Percentiles rank a stretch among this genome's conserved stretches.
These are phyloP conservation scores for Colletotrichum magnum DNA, from an alignment of 2,329 filamentous ascomycete genomes.

Conservation along the genomic window DNA sequence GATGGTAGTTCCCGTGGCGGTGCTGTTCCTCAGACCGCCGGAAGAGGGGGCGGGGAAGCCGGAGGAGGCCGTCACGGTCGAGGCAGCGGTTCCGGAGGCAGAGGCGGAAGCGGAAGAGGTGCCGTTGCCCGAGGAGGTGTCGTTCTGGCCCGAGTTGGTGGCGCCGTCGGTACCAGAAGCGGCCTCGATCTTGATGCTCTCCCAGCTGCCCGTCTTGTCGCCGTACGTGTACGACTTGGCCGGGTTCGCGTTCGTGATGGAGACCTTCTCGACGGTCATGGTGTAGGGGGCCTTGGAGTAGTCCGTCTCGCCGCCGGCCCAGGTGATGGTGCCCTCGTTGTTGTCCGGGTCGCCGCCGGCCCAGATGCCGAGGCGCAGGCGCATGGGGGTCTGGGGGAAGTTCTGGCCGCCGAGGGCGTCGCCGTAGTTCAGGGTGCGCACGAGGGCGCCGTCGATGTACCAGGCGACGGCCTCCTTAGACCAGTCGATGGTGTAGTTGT, in stretches of 20 bases:
- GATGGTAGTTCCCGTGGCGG: conserved; percentile 14
- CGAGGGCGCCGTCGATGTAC: conserved; percentile 69
- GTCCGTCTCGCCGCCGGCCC: conserved; percentile 65
- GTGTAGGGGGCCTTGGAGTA: conserved; percentile 62
- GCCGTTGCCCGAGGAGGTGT: conserved; percentile 26
- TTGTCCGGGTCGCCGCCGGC: conserved; percentile 56
- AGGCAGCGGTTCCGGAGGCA: background rate
- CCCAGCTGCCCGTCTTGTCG: conserved; percentile 45
- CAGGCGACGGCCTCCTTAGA: conserved; percentile 65
- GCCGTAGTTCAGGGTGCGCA: conserved; percentile 64
- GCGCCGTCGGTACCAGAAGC: conserved; percentile 14
- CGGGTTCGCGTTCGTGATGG: conserved; percentile 59
- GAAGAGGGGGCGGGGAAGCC: conserved; percentile 17
- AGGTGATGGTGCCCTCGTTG: conserved; percentile 60
- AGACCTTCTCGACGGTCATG: conserved; percentile 66
- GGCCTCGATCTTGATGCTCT: conserved; percentile 44
- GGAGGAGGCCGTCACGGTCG: conserved; percentile 17
- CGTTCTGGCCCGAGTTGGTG: conserved; percentile 38
- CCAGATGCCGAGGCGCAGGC: conserved; percentile 62
- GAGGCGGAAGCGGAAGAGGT: conserved; percentile 8
- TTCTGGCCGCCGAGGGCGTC: conserved; percentile 63
- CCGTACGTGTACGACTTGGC: conserved; percentile 50
- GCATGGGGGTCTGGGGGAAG: conserved; percentile 73
- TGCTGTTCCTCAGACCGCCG: conserved; percentile 21
- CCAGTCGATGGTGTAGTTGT: conserved; percentile 73